Percentiles rank a stretch among this genome's conserved stretches.
Conservation (phyloP, 192 early-diverging fungal genomes). For the Chytriomyces confervae region DNA sequence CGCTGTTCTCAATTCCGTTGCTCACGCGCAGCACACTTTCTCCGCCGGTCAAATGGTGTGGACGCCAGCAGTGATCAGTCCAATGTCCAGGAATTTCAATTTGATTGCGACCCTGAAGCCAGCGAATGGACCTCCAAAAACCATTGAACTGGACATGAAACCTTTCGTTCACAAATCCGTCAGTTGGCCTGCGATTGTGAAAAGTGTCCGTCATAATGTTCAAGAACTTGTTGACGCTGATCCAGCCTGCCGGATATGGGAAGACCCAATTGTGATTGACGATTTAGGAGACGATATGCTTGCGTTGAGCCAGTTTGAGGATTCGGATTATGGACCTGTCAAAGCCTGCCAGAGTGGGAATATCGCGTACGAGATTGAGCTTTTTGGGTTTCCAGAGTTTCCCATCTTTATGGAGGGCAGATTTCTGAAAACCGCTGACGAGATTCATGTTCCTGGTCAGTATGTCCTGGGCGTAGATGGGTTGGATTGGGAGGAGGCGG, state of each 20-base stretch:
- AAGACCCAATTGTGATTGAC: conserved; percentile 15
- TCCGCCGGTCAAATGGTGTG: not conserved
- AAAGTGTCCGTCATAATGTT: not conserved
- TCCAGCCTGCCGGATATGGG: not conserved
- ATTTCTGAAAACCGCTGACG: not conserved
- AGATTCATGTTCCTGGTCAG: not conserved
- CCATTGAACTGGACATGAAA: not conserved
- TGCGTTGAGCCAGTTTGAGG: conserved; percentile 8
- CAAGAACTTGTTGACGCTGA: not conserved
- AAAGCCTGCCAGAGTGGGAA: not conserved
- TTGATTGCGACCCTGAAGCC: not conserved
- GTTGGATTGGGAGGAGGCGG: not conserved
- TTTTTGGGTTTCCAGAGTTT: conserved; percentile 3
- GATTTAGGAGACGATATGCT: not conserved
- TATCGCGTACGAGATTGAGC: conserved; percentile 1
- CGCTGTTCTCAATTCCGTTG: not conserved
- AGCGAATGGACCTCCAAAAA: not conserved
- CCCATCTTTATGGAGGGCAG: conserved; percentile 6
- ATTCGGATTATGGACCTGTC: not conserved
- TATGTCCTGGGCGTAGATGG: not conserved
- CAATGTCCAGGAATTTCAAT: not conserved
- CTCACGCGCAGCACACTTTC: not conserved
- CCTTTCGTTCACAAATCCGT: not conserved
- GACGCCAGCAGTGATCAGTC: conserved; percentile 3
- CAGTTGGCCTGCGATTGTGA: not conserved